Conservation (phyloP, 1,139 yeast species). For the Wickerhamiella infanticola region DNA sequence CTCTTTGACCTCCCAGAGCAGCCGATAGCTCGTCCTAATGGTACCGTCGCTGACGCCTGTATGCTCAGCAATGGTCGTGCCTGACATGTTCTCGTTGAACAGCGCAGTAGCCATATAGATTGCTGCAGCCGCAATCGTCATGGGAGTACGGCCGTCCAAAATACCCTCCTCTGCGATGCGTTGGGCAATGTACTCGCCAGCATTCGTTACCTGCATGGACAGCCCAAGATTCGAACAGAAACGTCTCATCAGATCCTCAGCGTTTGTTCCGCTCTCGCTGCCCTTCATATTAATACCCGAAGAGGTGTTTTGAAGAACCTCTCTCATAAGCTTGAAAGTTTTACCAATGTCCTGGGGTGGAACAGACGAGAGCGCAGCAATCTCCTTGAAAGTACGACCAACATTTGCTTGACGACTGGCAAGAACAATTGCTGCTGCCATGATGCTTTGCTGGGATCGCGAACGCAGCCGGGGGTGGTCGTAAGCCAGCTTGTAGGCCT, state of each 20-base stretch:
- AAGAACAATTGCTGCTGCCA: slow-evolving; percentile 91
- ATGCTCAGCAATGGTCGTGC: slow-evolving; percentile 74
- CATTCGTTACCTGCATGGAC: slow-evolving; percentile 69
- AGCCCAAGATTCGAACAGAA: slow-evolving; percentile 92
- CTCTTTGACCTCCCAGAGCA: slow-evolving; percentile 57
- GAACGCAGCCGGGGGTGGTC: slow-evolving; percentile 83
- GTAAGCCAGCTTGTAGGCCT: slow-evolving; percentile 80
- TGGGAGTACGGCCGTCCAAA: slow-evolving; percentile 92
- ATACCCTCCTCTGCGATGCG: slow-evolving; percentile 85
- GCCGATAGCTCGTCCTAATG: slow-evolving; percentile 80
- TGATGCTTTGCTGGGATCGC: slow-evolving; percentile 80
- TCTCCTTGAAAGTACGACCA: slow-evolving; percentile 90
- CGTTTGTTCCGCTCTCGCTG: slow-evolving; percentile 39
- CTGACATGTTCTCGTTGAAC: slow-evolving; percentile 49
- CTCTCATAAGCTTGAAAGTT: slow-evolving; percentile 61
- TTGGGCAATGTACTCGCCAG: slow-evolving; percentile 77
- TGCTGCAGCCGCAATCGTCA: slow-evolving; percentile 94
- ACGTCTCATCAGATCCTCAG: slow-evolving; percentile 89
- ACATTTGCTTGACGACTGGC: slow-evolving; percentile 94
- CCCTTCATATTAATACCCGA: slow-evolving; percentile 21
- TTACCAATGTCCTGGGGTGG: slow-evolving; percentile 85
- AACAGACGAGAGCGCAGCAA: slow-evolving; percentile 87
- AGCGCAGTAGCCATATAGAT: slow-evolving; percentile 83
- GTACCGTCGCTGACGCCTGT: slow-evolving; percentile 99
- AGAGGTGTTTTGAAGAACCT: slow-evolving; percentile 33